A percentile compares a stretch with the other conserved stretches of the same genome.
Conservation (phyloP, 768 basidiomycete genomes). For the Gloeopeniophorella convolvens region DNA sequence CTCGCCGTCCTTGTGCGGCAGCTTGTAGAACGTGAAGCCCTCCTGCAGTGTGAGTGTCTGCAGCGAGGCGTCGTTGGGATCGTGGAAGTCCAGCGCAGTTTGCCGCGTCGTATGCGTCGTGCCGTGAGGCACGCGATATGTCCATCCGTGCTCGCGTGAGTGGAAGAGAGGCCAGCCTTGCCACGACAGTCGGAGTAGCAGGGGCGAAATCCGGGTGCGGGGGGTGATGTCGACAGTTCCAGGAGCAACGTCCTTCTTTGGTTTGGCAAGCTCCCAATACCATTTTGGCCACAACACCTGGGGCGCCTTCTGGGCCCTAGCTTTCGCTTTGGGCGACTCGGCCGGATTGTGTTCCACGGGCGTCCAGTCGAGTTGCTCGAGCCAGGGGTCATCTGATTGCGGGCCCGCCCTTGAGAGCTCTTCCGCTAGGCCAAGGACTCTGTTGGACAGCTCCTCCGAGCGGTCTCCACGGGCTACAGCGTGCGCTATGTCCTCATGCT, state of each 20-base stretch:
- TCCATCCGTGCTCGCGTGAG: conserved; percentile 88
- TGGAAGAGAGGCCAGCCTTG: conserved; percentile 76
- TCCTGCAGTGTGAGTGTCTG: conserved; percentile 41
- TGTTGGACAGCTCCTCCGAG: conserved; percentile 28
- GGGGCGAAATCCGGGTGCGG: conserved; percentile 73
- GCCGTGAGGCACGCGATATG: conserved; percentile 61
- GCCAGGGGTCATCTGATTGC: conserved; percentile 43
- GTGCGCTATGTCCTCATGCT: conserved; percentile 38
- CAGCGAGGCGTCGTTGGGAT: conserved; percentile 54
- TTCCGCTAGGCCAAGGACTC: conserved; percentile 39
- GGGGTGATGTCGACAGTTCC: conserved; percentile 82
- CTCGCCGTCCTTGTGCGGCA: conserved; percentile 96
- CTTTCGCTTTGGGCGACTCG: conserved; percentile 8
- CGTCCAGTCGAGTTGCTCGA: conserved; percentile 66
- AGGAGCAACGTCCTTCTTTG: conserved; percentile 56
- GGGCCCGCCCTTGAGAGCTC: conserved; percentile 22
- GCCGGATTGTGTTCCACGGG: conserved; percentile 19
- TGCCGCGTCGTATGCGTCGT: conserved; percentile 41
- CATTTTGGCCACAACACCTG: conserved; percentile 86
- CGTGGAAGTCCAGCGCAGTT: conserved; percentile 49
- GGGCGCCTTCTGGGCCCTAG: conserved; percentile 26
- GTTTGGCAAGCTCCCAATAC: conserved; percentile 87
- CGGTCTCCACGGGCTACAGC: conserved; percentile 41
- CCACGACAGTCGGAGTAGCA: conserved; percentile 87
- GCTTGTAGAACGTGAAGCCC: conserved; percentile 73